Evolutionary conservation across 1,139 yeast genomes (phyloP).

Genomic region (Schwanniomyces etchellsii): DNA sequence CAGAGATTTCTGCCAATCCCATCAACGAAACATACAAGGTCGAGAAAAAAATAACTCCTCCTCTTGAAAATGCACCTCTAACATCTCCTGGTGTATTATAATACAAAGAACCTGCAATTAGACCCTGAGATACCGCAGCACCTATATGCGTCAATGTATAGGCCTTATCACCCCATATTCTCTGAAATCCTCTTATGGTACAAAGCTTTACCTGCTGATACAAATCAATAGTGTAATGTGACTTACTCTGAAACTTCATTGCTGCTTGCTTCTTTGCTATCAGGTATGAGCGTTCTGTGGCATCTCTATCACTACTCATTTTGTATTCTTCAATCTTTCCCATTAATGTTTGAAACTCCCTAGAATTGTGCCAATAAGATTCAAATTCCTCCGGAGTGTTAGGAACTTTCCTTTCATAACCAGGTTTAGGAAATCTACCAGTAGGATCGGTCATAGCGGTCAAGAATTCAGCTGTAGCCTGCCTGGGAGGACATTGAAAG

Average conservation of each 20-base stretch:
- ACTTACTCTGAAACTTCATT: slow-evolving; percentile 25
- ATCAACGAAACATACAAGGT: slow-evolving; percentile 49
- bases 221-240: slow-evolving; percentile 42
- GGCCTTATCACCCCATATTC: slow-evolving; percentile 45
- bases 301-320: slow-evolving; percentile 25
- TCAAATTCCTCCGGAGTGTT: slow-evolving; percentile 54
- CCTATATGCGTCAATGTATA: slow-evolving; percentile 40
- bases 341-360: slow-evolving; percentile 36
- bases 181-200: slow-evolving; percentile 43
- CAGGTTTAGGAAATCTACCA: slow-evolving; percentile 38
- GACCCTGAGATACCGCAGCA: slow-evolving; percentile 46
- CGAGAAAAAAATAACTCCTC: slow-evolving; percentile 52
- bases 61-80: slow-evolving; percentile 52
- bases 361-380: slow-evolving; percentile 47
- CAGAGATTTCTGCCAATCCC: slow-evolving; percentile 50
- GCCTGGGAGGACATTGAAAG: slow-evolving; percentile 53
- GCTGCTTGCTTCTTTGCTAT: neutral
- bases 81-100: slow-evolving; percentile 36
- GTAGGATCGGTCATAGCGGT: slow-evolving; percentile 63
- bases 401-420: slow-evolving; percentile 51
- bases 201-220: slow-evolving; percentile 43
- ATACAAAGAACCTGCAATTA: slow-evolving; percentile 43
- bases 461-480: slow-evolving; percentile 62
- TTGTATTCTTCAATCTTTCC: slow-evolving; percentile 37
- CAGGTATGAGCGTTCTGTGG: neutral